These are phyloP conservation scores for Tricholoma terreum DNA, from an alignment of 768 basidiomycete species.

Conservation along the genomic window DNA sequence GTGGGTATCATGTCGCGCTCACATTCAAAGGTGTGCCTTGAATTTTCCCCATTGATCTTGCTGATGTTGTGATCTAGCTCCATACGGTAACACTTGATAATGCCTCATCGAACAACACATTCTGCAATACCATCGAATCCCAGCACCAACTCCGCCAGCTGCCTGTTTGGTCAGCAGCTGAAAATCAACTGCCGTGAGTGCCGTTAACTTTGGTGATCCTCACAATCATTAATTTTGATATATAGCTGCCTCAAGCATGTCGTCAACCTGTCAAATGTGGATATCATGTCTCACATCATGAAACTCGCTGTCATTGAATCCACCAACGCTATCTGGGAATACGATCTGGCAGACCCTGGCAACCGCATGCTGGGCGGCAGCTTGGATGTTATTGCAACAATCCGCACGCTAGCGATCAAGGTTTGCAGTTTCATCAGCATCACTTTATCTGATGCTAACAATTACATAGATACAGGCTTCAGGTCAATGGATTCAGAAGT, in stretches of 20 bases:
- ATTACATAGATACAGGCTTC: constrained; percentile 19
- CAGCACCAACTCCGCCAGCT: constrained; percentile 8
- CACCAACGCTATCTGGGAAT: constrained; percentile 30
- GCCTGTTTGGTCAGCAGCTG: constrained; percentile 8
- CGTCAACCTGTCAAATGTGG: constrained; percentile 23
- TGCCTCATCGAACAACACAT: not conserved
- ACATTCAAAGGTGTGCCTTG: constrained; percentile 20
- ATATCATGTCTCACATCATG: constrained; percentile 26
- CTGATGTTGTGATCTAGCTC: constrained; percentile 13
- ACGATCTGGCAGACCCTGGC: constrained; percentile 17
- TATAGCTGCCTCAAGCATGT: constrained; percentile 23
- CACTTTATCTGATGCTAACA: not conserved
- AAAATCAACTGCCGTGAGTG: constrained; percentile 14
- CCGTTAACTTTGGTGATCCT: too few relatives aligned
- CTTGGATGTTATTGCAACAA: constrained; percentile 26
- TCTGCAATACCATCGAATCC: constrained; percentile 15
- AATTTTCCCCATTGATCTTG: not conserved
- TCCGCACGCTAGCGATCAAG: constrained; percentile 28
- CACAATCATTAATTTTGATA: too few relatives aligned
- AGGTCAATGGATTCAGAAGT: constrained; percentile 20
- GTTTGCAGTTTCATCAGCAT: constrained; percentile 12
- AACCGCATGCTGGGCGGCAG: constrained; percentile 22
- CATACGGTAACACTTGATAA: constrained; percentile 20
- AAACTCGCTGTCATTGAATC: constrained; percentile 22
- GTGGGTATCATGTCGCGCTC: constrained; percentile 7